Evolutionary conservation across 192 early-diverging fungal genomes (phyloP), one percentile per base, ranked within the genome.

Genomic region (Backusella sp.): DNA sequence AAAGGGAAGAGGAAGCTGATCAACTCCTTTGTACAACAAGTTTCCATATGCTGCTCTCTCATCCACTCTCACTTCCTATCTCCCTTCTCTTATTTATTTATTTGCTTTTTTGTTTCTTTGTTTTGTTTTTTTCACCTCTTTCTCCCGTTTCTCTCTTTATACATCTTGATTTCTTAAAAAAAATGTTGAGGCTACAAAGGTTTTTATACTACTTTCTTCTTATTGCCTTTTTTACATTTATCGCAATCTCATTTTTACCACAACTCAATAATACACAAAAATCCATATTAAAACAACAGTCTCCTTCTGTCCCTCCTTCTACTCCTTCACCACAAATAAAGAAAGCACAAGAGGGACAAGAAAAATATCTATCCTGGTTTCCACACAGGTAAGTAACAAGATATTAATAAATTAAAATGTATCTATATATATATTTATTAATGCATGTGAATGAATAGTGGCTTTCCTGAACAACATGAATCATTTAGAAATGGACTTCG

Each of bases 401-500:
- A n/a, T n/a, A 5, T 44, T 17, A 17, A 19, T n/a, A 62, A 62
- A 26, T 28, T 62, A 62, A 62, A 4, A 26, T 28, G 23, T 62
- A 59, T 59, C 7, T 59, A 59, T 59, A 59, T 59, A 59, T 12
- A 2, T 62, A 56, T 56, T 11, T 21, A 56, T 17, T 7, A 14
- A n/a, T 70, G 23, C 23, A 62, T 28, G 56, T 23, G 32, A 19
- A 36, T 26, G 17, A 42, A 26, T 53, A 78, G 77, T 32, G 71
- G 44, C 36, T 72, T 78, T 17, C 32, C 72, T 39, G 77, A 78
- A 42, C 77, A 78, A 62, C 71, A 72, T n/a, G 49, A 73, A 66
- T 41, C 77, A 15, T 73, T 78, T 68, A 35, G 72, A 78, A 78
- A 78, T 68, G 77, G 56, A 37, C 52, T 78, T 15, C 53, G 77